phyloP scores from a whole-genome alignment of 2,329 filamentous ascomycete species.

The Dothideomycetes sp. region DNA sequence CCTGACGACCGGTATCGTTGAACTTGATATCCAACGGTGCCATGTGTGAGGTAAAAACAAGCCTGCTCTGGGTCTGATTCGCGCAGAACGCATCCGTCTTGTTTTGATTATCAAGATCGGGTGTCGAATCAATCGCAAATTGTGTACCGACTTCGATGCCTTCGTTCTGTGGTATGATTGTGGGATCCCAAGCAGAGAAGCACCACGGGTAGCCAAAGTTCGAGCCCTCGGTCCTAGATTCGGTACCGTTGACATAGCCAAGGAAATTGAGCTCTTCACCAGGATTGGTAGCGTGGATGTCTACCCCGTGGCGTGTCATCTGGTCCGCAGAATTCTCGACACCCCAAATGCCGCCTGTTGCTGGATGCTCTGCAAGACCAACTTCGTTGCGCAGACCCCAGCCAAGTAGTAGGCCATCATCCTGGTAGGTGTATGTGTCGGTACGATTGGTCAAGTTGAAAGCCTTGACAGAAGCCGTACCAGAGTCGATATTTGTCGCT shows the following conservation, averaged over 20 bases:
- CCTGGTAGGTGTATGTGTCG: slow-evolving; percentile 39
- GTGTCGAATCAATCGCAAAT: slow-evolving; percentile 36
- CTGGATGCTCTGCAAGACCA: slow-evolving; percentile 56
- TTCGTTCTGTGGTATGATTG: slow-evolving; percentile 38
- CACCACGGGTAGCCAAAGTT: slow-evolving; percentile 68
- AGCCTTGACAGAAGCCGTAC: slow-evolving; percentile 59
- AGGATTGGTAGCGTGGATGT: slow-evolving; percentile 60
- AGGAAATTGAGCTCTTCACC: slow-evolving; percentile 68
- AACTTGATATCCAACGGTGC: slow-evolving; percentile 67
- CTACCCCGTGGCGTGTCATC: slow-evolving; percentile 39
- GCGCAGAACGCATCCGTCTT: slow-evolving; percentile 40
- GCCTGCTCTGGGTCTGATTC: slow-evolving; percentile 35
- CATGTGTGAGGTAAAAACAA: slow-evolving; percentile 58
- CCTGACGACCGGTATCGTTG: slow-evolving; percentile 45
- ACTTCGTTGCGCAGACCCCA: slow-evolving; percentile 69
- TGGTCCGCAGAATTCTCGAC: slow-evolving; percentile 66
- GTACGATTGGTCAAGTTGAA: slow-evolving; percentile 42
- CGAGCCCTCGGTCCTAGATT: slow-evolving; percentile 31
- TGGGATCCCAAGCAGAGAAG: slow-evolving; percentile 55
- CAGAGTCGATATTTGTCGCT: slow-evolving; percentile 44
- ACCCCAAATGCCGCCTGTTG: slow-evolving; percentile 40
- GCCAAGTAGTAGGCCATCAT: slow-evolving; percentile 42
- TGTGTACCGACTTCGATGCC: slow-evolving; percentile 39
- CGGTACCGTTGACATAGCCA: slow-evolving; percentile 49
- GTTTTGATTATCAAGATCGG: slow-evolving; percentile 30